These are phyloP conservation scores for Stellera chamaejasme DNA, from an alignment of 345 rosid genomes.

Conservation along the genomic window DNA sequence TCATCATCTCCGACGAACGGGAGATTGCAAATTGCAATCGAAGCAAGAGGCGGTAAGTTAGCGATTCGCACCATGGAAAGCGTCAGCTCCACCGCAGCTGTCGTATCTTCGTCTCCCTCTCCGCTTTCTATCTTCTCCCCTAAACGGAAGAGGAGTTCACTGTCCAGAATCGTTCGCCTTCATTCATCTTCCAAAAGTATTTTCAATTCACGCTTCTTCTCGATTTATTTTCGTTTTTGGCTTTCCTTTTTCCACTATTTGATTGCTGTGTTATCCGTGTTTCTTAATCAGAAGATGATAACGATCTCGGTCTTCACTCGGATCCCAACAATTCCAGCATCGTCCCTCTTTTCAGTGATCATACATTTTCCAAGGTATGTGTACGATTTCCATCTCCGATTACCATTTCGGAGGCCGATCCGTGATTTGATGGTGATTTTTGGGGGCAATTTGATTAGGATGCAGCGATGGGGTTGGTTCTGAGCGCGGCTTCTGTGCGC, in stretches of 20 bases:
- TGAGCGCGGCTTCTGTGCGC: slow-evolving; percentile 70
- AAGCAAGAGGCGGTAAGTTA: neutral
- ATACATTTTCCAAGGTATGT: slow-evolving; percentile 48
- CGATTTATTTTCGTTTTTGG: neutral
- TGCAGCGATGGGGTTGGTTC: slow-evolving; percentile 81
- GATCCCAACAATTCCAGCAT: slow-evolving; percentile 46
- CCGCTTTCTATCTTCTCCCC: slow-evolving; percentile 50
- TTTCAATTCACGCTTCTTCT: neutral
- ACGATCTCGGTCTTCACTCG: slow-evolving; percentile 46
- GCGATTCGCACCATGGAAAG: slow-evolving; percentile 45
- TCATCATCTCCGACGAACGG: neutral
- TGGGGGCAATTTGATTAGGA: slow-evolving; percentile 30
- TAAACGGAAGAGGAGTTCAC: slow-evolving; percentile 31
- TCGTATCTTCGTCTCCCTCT: slow-evolving; percentile 43
- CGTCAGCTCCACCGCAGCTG: slow-evolving; percentile 46
- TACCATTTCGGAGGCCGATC: neutral
- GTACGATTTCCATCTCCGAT: slow-evolving; percentile 3
- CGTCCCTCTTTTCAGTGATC: slow-evolving; percentile 53
- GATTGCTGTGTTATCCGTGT: neutral
- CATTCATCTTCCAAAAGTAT: slow-evolving; percentile 50
- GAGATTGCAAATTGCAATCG: neutral
- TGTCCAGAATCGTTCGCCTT: slow-evolving; percentile 31
- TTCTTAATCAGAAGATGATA: slow-evolving; percentile 31
- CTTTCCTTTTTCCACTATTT: neutral
- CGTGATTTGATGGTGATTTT: neutral